Base-by-base conservation (phyloP, 1,284 basidiomycete species). In the Cryptococcus jaspeensis region DNA sequence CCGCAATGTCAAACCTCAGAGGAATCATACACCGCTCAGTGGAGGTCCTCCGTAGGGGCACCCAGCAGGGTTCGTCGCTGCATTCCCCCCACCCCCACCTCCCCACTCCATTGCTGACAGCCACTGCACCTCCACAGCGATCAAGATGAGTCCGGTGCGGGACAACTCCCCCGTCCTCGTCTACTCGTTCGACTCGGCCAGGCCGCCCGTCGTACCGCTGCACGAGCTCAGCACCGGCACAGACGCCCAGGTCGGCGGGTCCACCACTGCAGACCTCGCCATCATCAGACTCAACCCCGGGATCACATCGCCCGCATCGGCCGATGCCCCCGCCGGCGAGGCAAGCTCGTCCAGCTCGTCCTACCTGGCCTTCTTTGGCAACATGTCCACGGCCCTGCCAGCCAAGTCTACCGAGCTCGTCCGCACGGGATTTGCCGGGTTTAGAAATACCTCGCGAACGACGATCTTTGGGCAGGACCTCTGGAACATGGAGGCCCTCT, bases 371-470 rank as follows among this genome's bases (percentile, higher is more conserved):
- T 73, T 76, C 58, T 66, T 73, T 50, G 74, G 74, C 16, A 67
- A 64, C 36, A 58, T 76, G 40, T 69, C 67, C 0, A 70, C 76
- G 9, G 65, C 69, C 35, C 71, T 82, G 0, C 75, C 74, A 5
- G 65, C 65, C 23, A 53, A 65, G 32, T 70, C 65, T 46, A 58
- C 64, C 23, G 72, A 72, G 1, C 66, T 66, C 48, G 76, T 80
- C 45, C 62, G 78, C 45, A 79, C 78, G 12, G 81, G 80, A 0
- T 82, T 81, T 60, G 81, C 79, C 1, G 81, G 76, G 7, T 80
- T 82, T 56, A 70, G 81, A 44, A 81, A 79, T 62, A 74, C 74
- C 52, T 73, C 73, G 22, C 67, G 79, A 16, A 74, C 78, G 6
- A 78, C 78, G 8, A 63, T 82, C 13, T 80, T 81, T 51, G 80